These are phyloP conservation scores for Neurospora sp. DNA, from an alignment of 2,329 filamentous ascomycete species.

Conservation along the genomic window DNA sequence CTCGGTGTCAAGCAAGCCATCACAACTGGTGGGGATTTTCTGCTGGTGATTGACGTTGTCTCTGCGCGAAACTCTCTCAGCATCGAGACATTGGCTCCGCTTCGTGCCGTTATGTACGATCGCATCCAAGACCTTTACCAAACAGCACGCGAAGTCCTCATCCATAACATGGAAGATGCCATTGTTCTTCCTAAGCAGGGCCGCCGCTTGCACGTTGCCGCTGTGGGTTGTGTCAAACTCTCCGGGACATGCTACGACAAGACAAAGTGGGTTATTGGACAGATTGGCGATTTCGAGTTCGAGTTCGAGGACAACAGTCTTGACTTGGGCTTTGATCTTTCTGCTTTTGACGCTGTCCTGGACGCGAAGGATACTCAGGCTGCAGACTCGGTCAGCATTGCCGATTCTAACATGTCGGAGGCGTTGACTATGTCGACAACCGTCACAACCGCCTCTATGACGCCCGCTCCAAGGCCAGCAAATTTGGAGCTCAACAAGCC, in stretches of 20 bases:
- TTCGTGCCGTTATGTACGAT: constrained; percentile 67
- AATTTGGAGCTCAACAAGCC: constrained; percentile 52
- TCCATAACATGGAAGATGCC: constrained; percentile 62
- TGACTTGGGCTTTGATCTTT: constrained; percentile 46
- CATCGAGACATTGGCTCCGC: constrained; percentile 54
- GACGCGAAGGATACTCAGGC: constrained; percentile 22
- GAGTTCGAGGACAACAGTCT: constrained; percentile 53
- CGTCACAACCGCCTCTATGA: constrained; percentile 18
- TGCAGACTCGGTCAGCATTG: constrained; percentile 27
- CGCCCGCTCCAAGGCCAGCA: constrained; percentile 27
- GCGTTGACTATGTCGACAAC: constrained; percentile 23
- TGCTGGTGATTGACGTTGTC: constrained; percentile 72
- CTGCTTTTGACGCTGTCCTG: constrained; percentile 35
- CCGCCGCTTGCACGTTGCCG: constrained; percentile 62
- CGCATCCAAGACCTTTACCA: constrained; percentile 71
- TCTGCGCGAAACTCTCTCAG: constrained; percentile 65
- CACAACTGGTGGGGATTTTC: constrained; percentile 66
- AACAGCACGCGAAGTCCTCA: constrained; percentile 71
- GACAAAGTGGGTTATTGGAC: constrained; percentile 74
- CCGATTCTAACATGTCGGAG: constrained; percentile 27
- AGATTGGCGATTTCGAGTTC: constrained; percentile 84
- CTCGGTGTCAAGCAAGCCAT: constrained; percentile 76
- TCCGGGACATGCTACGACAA: constrained; percentile 87
- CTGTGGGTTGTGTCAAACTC: constrained; percentile 78
- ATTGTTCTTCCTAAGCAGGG: constrained; percentile 77